Evolutionary conservation across 305 asterid genomes (phyloP), one percentile per base, ranked within the genome.

Genomic region (Fraxinus angustifolia): DNA sequence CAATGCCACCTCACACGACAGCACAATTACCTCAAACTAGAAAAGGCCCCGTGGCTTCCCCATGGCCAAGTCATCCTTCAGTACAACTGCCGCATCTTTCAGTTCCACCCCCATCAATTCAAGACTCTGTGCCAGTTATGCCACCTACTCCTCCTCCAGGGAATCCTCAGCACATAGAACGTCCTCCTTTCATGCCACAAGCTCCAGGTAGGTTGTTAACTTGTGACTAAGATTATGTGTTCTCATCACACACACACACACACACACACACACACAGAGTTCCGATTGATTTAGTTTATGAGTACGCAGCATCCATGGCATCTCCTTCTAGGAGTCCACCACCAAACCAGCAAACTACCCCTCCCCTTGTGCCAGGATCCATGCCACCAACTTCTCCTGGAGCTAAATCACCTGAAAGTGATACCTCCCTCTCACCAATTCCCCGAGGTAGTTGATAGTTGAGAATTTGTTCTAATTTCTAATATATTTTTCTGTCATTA

Each of bases 191-290:
- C 73, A 79, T 78, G 58, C 91, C 85, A 58, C 87, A 86, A 80
- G 84, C 89, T 62, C 92, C 97, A 85, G 98, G 99, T 95, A 88
- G 73, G 75, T 58, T 73, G 85, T 77, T 80, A 45, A 78, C 21
- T 76, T 80, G 70, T 77, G 77, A 75, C 53, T 82, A 62, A 76
- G 48, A 42, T 58, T 71, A 73, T 82, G 77, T 6, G 78, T 33
- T 83, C 48, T 81, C 34, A 21, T 87, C 78, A 2, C 12, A 30
- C 21, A 70, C 19, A 38, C 65, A 23, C 19, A 68, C 70, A 42
- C 72, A 72, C 85, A 35, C 12, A 28, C 19, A 67, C 77, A 3
- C 16, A 10, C 17, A 65, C n/a, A 40, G 42, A 71, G 82, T 83
- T 87, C 78, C 28, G 78, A 84, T 84, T 85, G 83, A 79, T 81